Evolutionary conservation across 2,329 filamentous ascomycete genomes (phyloP).

Genomic region (Metarhizium sp.): DNA sequence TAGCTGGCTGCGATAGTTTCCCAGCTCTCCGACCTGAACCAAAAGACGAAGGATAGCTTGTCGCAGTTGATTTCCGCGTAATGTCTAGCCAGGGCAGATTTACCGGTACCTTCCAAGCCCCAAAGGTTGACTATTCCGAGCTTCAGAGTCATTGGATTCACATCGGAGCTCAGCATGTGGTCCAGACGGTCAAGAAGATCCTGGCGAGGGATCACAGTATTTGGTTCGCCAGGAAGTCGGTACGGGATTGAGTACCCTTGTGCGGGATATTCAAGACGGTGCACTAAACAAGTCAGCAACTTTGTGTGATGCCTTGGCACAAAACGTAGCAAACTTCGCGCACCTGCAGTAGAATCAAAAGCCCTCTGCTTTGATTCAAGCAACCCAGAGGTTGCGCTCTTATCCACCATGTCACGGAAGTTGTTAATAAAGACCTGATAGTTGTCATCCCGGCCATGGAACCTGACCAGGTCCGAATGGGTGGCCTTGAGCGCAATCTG

Average conservation of each 20-base stretch:
- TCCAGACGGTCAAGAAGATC: slow-evolving; percentile 11
- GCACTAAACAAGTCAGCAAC: slow-evolving; percentile 5
- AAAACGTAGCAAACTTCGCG: not conserved
- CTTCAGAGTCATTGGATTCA: slow-evolving; percentile 4
- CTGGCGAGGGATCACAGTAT: slow-evolving; percentile 9
- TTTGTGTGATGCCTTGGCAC: not conserved
- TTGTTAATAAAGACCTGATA: slow-evolving; percentile 14
- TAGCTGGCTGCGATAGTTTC: slow-evolving; percentile 17
- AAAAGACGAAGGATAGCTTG: slow-evolving; percentile 16
- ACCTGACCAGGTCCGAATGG: slow-evolving; percentile 15
- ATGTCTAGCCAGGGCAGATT: slow-evolving; percentile 15
- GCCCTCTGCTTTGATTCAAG: slow-evolving; percentile 12
- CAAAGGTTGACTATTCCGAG: slow-evolving; percentile 14
- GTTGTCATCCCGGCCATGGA: slow-evolving; percentile 15
- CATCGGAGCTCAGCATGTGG: slow-evolving; percentile 8
- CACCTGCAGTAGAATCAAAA: slow-evolving; percentile 11
- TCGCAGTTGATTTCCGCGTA: slow-evolving; percentile 13
- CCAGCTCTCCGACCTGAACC: slow-evolving; percentile 17
- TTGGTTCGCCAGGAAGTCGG: slow-evolving; percentile 8
- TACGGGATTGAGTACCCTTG: slow-evolving; percentile 11
- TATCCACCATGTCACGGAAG: slow-evolving; percentile 14
- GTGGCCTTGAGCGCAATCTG: slow-evolving; percentile 14
- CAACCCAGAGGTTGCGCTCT: slow-evolving; percentile 7
- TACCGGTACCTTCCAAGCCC: slow-evolving; percentile 14
- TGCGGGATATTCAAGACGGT: slow-evolving; percentile 10